Evolutionary conservation across 2,329 filamentous ascomycete genomes (phyloP).

Genomic region (Pseudocercospora vitis): DNA sequence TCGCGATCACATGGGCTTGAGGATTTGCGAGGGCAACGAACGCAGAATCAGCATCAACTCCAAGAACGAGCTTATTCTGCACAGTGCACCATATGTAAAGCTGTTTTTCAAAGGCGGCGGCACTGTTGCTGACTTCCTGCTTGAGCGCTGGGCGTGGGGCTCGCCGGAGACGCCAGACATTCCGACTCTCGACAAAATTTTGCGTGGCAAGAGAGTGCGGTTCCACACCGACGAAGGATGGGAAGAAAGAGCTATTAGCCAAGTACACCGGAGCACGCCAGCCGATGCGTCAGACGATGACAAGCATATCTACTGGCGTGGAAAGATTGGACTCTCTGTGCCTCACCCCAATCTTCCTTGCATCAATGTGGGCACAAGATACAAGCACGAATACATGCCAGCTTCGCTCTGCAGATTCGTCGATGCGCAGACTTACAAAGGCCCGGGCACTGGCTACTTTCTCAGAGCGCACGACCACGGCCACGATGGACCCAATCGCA

Average conservation of each 20-base stretch:
- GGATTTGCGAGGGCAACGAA: constrained; percentile 4
- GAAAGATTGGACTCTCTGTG: neutral
- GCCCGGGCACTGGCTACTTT: neutral
- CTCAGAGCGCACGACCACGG: neutral
- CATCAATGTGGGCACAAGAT: constrained; percentile 11
- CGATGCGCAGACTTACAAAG: neutral
- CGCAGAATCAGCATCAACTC: constrained; percentile 3
- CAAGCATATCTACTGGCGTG: constrained; percentile 7
- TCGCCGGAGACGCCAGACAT: neutral
- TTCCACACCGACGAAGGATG: constrained; percentile 6
- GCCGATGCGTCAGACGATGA: neutral
- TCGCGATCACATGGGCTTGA: neutral
- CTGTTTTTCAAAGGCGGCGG: constrained; percentile 12
- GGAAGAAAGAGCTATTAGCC: neutral
- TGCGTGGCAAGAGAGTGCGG: constrained; percentile 7
- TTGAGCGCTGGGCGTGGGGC: neutral
- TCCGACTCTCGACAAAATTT: neutral
- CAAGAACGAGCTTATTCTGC: neutral
- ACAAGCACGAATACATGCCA: constrained; percentile 3
- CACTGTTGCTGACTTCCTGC: constrained; percentile 17
- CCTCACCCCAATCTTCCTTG: constrained; percentile 7
- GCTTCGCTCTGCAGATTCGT: constrained; percentile 7
- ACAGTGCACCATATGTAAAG: constrained; percentile 8
- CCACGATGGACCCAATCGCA: neutral
- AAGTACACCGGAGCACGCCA: neutral